Evolutionary conservation across 2,329 filamentous ascomycete species (phyloP).

Genomic region (Fusarium sp.): DNA sequence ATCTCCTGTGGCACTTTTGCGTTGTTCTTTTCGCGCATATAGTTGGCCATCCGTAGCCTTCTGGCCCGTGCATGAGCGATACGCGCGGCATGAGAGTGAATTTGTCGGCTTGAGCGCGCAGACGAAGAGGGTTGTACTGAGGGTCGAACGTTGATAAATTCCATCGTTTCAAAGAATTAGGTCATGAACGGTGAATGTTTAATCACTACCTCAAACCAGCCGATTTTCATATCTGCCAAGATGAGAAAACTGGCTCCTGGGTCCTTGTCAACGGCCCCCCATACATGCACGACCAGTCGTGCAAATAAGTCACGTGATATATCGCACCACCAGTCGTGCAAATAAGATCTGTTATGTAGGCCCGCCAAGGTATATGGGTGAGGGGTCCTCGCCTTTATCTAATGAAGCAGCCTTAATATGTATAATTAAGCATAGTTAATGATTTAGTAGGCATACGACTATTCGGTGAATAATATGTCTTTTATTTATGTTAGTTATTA

Average conservation of each 20-base stretch:
- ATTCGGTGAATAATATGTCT: too few relatives aligned
- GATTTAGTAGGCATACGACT: too few relatives aligned
- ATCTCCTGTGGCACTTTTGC: not conserved
- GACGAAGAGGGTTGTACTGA: not conserved
- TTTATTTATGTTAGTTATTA: too few relatives aligned
- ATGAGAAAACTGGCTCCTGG: not conserved
- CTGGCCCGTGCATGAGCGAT: conserved; percentile 19
- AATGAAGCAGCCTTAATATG: too few relatives aligned
- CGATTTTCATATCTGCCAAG: not conserved
- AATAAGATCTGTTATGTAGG: too few relatives aligned
- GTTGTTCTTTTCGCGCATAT: not conserved
- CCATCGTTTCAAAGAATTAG: not conserved
- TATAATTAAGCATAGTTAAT: too few relatives aligned
- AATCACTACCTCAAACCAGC: not conserved
- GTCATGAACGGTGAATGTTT: not conserved
- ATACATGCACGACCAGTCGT: too few relatives aligned
- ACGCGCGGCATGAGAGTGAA: conserved; percentile 28
- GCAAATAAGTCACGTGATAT: too few relatives aligned
- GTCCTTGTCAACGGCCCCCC: not conserved
- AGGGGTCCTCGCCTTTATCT: too few relatives aligned
- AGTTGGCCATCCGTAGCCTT: not conserved
- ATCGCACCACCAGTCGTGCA: too few relatives aligned
- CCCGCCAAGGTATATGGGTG: too few relatives aligned
- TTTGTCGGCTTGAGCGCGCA: conserved; percentile 10
- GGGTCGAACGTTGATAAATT: conserved; percentile 21